Evolutionary conservation across 75 land plant species (phyloP).

Genomic region (Azolla pinnata): DNA sequence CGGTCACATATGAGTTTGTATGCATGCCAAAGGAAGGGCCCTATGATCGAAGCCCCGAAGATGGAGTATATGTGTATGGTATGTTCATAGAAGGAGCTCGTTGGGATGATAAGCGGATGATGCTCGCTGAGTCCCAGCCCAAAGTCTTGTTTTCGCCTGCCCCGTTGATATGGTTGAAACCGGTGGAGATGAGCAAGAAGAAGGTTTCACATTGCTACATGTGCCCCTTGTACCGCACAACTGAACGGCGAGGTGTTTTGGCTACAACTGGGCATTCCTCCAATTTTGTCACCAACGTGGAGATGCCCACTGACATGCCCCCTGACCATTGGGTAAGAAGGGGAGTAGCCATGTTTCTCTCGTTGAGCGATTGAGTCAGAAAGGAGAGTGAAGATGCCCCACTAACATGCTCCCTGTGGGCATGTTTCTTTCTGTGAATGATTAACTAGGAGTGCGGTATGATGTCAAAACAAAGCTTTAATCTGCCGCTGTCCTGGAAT

Average conservation of each 20-base stretch:
- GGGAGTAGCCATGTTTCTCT: constrained; percentile 35
- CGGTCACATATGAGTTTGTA: constrained; percentile 21
- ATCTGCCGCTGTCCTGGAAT: no score
- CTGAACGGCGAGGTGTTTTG: constrained; percentile 30
- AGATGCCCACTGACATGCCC: constrained; percentile 22
- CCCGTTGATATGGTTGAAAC: constrained; percentile 29
- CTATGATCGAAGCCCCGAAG: constrained; percentile 19
- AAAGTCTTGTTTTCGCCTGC: constrained; percentile 30
- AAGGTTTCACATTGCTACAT: constrained; percentile 16
- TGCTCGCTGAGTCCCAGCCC: constrained; percentile 22
- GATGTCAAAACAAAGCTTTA: no score
- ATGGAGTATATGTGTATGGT: constrained; percentile 29
- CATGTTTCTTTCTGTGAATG: no score
- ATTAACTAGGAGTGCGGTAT: no score
- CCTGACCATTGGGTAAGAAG: constrained; percentile 34
- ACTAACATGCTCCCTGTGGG: no score
- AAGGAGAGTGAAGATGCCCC: no score
- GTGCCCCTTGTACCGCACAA: constrained; percentile 32
- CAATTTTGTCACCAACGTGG: constrained; percentile 34
- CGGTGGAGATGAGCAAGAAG: constrained; percentile 18
- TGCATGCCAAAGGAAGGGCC: constrained; percentile 14
- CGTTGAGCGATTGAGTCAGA: constrained; percentile 24
- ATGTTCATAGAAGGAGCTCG: constrained; percentile 38
- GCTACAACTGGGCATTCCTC: constrained; percentile 39
- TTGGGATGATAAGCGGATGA: constrained; percentile 27